phyloP scores from a whole-genome alignment of 208 protist genomes.

The Porcisia hertigi region DNA sequence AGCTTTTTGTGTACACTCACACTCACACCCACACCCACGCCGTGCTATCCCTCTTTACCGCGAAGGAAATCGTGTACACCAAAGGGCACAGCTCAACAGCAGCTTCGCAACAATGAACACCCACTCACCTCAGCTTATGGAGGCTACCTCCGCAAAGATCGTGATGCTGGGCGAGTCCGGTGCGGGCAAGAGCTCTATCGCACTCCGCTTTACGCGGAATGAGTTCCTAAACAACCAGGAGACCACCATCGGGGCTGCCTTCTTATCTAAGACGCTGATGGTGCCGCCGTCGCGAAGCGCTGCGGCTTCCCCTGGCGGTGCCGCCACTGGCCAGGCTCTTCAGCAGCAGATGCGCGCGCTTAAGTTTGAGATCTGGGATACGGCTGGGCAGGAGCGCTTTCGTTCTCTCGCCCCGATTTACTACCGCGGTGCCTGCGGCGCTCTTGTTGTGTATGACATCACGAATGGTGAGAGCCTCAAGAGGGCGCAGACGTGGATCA shows the following conservation, averaged over 20 bases:
- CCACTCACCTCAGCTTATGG: constrained; percentile 29
- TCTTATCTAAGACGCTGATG: constrained; percentile 78
- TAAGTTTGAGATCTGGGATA: constrained; percentile 94
- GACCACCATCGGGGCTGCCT: constrained; percentile 89
- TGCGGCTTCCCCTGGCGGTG: constrained; percentile 13
- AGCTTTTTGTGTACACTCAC: not conserved
- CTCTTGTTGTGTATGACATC: constrained; percentile 98
- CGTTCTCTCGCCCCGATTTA: constrained; percentile 92
- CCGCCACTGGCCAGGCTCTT: constrained; percentile 8
- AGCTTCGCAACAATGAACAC: constrained; percentile 13
- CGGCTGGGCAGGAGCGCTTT: constrained; percentile 92
- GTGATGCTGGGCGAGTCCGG: constrained; percentile 90
- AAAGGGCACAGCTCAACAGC: too few species aligned
- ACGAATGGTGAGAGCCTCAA: constrained; percentile 95
- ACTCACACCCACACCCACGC: not conserved
- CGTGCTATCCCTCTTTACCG: not conserved
- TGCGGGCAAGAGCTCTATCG: constrained; percentile 90
- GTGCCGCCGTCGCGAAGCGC: constrained; percentile 39
- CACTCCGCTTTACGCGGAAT: constrained; percentile 83
- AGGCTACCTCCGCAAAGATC: constrained; percentile 77
- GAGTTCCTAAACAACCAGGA: constrained; percentile 86
- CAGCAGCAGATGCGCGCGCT: constrained; percentile 38
- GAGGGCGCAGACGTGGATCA: constrained; percentile 96
- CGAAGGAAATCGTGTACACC: not conserved
- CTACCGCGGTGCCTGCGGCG: constrained; percentile 91